Evolutionary conservation across 192 early-diverging fungal species (phyloP).

Genomic region (Coemansia reversa): DNA sequence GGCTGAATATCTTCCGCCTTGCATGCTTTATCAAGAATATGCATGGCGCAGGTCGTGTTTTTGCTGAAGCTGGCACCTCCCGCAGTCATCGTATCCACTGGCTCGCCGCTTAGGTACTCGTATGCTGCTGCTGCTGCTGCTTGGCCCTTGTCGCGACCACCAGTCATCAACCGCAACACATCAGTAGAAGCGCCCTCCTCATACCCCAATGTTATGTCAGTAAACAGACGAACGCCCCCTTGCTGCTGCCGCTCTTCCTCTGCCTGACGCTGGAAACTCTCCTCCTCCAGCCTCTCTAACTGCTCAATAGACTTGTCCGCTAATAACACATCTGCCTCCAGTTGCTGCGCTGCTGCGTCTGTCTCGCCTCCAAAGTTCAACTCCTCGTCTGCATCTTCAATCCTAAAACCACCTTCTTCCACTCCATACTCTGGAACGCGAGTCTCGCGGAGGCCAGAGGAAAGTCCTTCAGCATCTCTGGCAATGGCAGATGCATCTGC

Average conservation of each 20-base stretch:
- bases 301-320: constrained; percentile 52
- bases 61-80: constrained; percentile 56
- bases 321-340: constrained; percentile 27
- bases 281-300: constrained; percentile 48
- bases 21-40: constrained; percentile 56
- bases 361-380: constrained; percentile 30
- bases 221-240: constrained; percentile 37
- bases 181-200: constrained; percentile 29
- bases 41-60: constrained; percentile 64
- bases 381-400: constrained; percentile 47
- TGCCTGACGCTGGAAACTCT: constrained; percentile 49
- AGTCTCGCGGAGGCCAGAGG: constrained; percentile 5
- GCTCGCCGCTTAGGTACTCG: not conserved
- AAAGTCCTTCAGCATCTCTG: not conserved
- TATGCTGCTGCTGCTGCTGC: not conserved
- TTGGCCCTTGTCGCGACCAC: not conserved
- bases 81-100: not conserved
- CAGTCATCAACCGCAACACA: constrained; percentile 6
- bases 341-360: constrained; percentile 24
- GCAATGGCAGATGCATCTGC: constrained; percentile 13
- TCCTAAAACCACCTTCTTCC: constrained; percentile 26
- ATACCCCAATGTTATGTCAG: constrained; percentile 22
- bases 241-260: constrained; percentile 27
- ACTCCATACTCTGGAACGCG: constrained; percentile 24
- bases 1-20: constrained; percentile 24